Percentiles rank a stretch among this genome's conserved stretches.
These are phyloP conservation scores for Erigeron philadelphicus DNA, from an alignment of 140 eudicot species.

Conservation along the genomic window DNA sequence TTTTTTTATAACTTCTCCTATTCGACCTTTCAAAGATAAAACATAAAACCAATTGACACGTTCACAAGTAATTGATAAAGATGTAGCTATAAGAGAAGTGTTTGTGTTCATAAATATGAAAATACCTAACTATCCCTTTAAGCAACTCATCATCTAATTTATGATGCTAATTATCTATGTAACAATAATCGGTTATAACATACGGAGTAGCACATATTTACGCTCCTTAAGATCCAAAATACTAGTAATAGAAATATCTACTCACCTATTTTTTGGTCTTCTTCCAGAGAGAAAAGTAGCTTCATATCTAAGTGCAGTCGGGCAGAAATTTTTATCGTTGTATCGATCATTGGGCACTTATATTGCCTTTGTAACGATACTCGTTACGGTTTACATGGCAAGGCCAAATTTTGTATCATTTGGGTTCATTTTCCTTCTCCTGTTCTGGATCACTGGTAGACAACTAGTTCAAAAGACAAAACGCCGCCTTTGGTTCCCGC, in stretches of 20 bases:
- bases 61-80: conserved; percentile 1
- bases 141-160: background rate
- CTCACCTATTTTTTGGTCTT: conserved; percentile 17
- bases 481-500: conserved; percentile 63
- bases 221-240: background rate
- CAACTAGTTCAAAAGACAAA: conserved; percentile 59
- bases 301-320: conserved; percentile 45
- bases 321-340: conserved; percentile 52
- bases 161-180: background rate
- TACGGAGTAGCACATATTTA: too few relatives aligned
- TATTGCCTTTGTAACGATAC: conserved; percentile 51
- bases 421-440: conserved; percentile 54
- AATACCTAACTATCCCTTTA: conserved; percentile 3
- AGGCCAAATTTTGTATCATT: conserved; percentile 54
- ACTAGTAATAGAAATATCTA: background rate
- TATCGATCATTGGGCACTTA: conserved; percentile 68
- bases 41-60: background rate
- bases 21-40: background rate
- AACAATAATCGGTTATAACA: background rate
- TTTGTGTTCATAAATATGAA: background rate
- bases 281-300: conserved; percentile 57
- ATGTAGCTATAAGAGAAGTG: conserved; percentile 1
- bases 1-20: background rate
- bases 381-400: conserved; percentile 45
- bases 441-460: conserved; percentile 63